Evolutionary conservation across 148 eudicot species (phyloP), one percentile per base, ranked within the genome.

Genomic region (Gaultheria prostrata): DNA sequence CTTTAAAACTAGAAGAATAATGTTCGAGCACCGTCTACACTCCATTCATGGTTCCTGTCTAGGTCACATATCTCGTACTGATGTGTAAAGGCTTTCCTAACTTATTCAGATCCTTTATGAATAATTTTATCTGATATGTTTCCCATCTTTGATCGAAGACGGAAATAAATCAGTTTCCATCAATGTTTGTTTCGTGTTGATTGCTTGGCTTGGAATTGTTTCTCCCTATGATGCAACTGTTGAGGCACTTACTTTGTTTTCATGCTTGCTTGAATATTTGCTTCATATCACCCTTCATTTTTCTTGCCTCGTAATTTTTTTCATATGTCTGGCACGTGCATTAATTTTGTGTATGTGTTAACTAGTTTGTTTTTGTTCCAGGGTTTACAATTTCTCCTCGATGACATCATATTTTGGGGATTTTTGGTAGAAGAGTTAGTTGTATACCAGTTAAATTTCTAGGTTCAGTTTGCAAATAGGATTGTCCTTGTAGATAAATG

Each of bases 401-500:
- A 51, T 72, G 80, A 73, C 28, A 51, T 18, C 53, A 26, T 71
- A 84, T 77, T 61, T 78, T 15, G 72, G 56, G 54, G 70, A 77
- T 53, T 69, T 81, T 84, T 84, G 77, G 50, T 67, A 26, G 84
- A 86, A 81, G 84, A 71, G 63, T 28, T 80, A 26, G 32, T 56
- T 46, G 67, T 11, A 24, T 49, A 79, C 73, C 46, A 33, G 30
- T 77, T 79, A 76, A 50, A 72, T 15, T 83, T 53, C 48, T 45
- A 54, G 80, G n/a, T 74, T 77, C 10, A 77, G 82, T 77, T 33
- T 85, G 90, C 85, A 83, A 80, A 88, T 88, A 81, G 45, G 45
- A 17, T 70, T 72, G 48, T 26, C 15, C 39, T 78, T 85, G 88
- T 83, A 80, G 84, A 85, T 83, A 81, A 71, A 88, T 88, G 88